Base-by-base conservation (phyloP, 225 moss, liverwort and hornwort species). In the Bryoerythrophyllum caledonicum region DNA sequence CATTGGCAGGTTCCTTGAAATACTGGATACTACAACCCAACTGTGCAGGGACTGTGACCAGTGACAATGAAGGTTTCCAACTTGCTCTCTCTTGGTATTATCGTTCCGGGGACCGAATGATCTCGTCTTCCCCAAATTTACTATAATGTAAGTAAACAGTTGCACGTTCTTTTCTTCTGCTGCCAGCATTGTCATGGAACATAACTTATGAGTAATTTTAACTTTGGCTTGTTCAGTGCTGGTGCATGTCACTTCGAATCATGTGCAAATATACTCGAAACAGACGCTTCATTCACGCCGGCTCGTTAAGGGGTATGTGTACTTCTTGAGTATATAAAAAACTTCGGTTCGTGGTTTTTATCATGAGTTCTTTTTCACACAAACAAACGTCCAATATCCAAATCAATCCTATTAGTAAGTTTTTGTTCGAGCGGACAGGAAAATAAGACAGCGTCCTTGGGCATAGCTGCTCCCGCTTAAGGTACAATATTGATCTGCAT, bases 11-110 rank as follows among this genome's bases (percentile, higher is more conserved):
- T 60, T 46, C 8, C 37, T 23, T 19, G 63, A 53, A 54, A 35
- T 41, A 27, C 27, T 55, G 27, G 40, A 10, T 26, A n/a, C 38
- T 28, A n/a, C 37, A 40, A n/a, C n/a, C n/a, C n/a, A n/a, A 79
- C 13, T 38, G 13, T 60, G 75, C 67, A 83, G 75, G 72, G 71
- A 62, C 32, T 66, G 16, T 71, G 58, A 17, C 48, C 17, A 17
- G 58, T 58, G 15, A 8, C 28, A 59, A 57, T 26, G 46, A 25
- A 9, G 14, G 13, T 44, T 68, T 35, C 13, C 8, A 41, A 65
- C 72, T 48, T 17, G 10, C 10, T 57, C 10, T 5, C 46, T 46
- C 9, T 12, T 60, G 8, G 21, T 43, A 6, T 5, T 23, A 16
- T 24, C 6, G 19, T 41, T 65, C 38, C 58, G 5, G 27, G 15